A percentile compares a stretch with the other conserved stretches of the same genome.
phyloP scores from a whole-genome alignment of 768 basidiomycete species.

The Myochromella boudieri region DNA sequence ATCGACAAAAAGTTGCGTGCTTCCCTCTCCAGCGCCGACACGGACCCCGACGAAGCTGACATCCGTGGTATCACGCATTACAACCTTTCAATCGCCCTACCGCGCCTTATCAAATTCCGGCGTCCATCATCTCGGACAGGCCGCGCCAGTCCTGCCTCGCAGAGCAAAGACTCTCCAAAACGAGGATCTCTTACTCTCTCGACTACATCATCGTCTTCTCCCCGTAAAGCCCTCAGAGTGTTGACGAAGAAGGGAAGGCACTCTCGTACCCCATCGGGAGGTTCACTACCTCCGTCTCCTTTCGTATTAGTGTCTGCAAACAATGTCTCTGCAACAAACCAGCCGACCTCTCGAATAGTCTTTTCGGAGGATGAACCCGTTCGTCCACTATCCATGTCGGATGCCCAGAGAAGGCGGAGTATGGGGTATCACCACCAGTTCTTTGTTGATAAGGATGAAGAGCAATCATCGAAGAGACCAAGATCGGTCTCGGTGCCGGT shows the following conservation, averaged over 20 bases:
- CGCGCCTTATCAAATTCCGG: conserved; percentile 12
- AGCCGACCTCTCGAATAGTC: conserved; percentile 5
- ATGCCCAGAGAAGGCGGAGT: conserved; percentile 3
- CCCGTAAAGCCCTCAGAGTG: conserved; percentile 3
- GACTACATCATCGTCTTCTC: not conserved
- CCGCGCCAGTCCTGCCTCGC: not conserved
- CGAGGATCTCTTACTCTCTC: not conserved
- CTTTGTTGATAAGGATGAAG: conserved; percentile 8
- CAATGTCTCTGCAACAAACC: not conserved
- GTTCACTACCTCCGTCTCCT: conserved; percentile 10
- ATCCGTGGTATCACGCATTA: conserved; percentile 2
- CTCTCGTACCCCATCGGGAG: not conserved
- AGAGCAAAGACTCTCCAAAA: not conserved
- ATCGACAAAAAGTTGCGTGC: conserved; percentile 1
- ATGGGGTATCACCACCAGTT: conserved; percentile 24
- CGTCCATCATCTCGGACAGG: not conserved
- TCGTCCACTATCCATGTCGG: conserved; percentile 3
- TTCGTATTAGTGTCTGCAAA: conserved; percentile 9
- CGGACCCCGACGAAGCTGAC: conserved; percentile 4
- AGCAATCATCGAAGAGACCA: too few species aligned
- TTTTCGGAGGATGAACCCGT: conserved; percentile 6
- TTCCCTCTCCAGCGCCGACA: not conserved
- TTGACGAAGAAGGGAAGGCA: not conserved
- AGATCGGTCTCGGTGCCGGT: not conserved
- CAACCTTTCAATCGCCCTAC: conserved; percentile 10